phyloP scores from a whole-genome alignment of 306 rosid species.

The Hippophae tibetana region DNA sequence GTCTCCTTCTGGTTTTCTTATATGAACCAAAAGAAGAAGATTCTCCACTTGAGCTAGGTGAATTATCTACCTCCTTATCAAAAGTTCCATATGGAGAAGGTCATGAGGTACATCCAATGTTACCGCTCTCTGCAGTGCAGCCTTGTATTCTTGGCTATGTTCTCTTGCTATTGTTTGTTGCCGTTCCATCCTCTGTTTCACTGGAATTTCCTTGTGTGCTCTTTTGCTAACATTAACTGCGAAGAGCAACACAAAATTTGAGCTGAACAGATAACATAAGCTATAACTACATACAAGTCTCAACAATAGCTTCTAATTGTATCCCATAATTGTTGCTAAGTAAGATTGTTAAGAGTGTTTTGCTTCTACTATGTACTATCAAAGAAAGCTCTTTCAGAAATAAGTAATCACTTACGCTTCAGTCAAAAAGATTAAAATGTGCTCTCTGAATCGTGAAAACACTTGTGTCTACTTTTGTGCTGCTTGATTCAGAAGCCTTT shows the following conservation, averaged over 20 bases:
- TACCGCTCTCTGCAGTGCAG: conserved; percentile 84
- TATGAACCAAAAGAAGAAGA: conserved; percentile 42
- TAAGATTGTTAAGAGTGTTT: too few relatives aligned
- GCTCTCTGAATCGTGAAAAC: too few relatives aligned
- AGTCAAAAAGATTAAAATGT: too few relatives aligned
- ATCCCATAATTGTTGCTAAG: too few relatives aligned
- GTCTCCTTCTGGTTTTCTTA: conserved; percentile 39
- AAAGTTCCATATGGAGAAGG: conserved; percentile 77
- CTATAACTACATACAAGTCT: too few relatives aligned
- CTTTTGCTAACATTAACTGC: conserved; percentile 65
- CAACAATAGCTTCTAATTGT: too few relatives aligned
- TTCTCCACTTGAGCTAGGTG: conserved; percentile 35
- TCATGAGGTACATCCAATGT: conserved; percentile 72
- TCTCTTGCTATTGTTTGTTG: conserved; percentile 53
- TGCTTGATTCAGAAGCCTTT: too few relatives aligned
- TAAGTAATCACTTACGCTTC: too few relatives aligned
- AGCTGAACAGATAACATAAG: neutral
- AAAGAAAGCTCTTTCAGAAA: too few relatives aligned
- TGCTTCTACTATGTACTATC: too few relatives aligned
- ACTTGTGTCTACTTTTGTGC: too few relatives aligned
- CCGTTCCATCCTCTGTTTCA: conserved; percentile 72
- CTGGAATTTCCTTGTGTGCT: conserved; percentile 50
- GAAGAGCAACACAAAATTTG: conserved; percentile 10
- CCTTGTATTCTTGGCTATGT: conserved; percentile 58
- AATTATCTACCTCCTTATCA: conserved; percentile 33